These are phyloP conservation scores for Batrachochytrium dendrobatidis DNA, from an alignment of 371 early-diverging fungal species.

Conservation along the genomic window DNA sequence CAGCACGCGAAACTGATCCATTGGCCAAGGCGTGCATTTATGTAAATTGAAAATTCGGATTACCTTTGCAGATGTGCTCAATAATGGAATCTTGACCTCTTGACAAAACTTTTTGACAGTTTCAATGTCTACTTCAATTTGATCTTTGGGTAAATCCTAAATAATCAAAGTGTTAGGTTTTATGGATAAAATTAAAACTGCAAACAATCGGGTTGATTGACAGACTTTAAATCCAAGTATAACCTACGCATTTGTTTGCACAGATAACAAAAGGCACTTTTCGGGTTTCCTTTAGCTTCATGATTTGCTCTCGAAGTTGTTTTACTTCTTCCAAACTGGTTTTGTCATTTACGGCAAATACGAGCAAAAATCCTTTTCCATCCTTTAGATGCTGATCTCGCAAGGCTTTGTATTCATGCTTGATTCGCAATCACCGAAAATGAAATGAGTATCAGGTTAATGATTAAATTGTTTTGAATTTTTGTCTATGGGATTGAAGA, in stretches of 20 bases:
- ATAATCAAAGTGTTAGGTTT: neutral
- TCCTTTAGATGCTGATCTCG: slow-evolving; percentile 47
- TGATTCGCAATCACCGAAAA: neutral
- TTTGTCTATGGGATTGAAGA: neutral
- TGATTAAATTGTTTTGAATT: neutral
- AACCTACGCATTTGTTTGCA: slow-evolving; percentile 50
- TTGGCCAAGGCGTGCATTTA: no score
- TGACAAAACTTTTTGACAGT: slow-evolving; percentile 22
- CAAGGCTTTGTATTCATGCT: slow-evolving; percentile 50
- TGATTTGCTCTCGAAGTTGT: slow-evolving; percentile 44
- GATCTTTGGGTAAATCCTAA: slow-evolving; percentile 42
- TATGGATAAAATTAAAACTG: neutral
- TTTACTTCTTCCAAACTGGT: slow-evolving; percentile 45
- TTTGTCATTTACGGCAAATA: slow-evolving; percentile 44
- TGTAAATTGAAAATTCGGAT: neutral
- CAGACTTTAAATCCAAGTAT: neutral
- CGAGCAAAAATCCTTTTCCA: slow-evolving; percentile 50
- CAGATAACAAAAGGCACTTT: slow-evolving; percentile 45
- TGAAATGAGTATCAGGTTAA: neutral
- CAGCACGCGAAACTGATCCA: no score
- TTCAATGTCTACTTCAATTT: slow-evolving; percentile 30
- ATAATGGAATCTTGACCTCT: slow-evolving; percentile 38
- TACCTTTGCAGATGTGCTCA: slow-evolving; percentile 51
- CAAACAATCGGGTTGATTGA: neutral
- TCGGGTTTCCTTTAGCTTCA: slow-evolving; percentile 44